These are phyloP conservation scores for Hura crepitans DNA, from an alignment of 441 rosid genomes.

Conservation along the genomic window DNA sequence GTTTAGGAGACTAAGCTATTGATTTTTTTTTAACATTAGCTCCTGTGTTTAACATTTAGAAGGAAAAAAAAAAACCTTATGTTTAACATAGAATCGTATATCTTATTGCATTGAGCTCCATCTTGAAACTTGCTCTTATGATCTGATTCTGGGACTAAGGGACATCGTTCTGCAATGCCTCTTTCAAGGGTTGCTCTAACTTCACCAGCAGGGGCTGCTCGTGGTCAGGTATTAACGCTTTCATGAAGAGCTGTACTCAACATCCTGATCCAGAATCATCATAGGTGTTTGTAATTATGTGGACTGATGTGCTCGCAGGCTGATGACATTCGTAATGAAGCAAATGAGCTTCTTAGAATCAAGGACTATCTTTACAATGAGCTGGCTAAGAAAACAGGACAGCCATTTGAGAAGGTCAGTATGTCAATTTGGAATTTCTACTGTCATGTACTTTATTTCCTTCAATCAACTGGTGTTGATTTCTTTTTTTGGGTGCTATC, in stretches of 20 bases:
- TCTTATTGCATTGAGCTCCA: slow-evolving; percentile 1
- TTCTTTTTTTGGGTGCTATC: neutral
- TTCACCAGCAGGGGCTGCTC: slow-evolving; percentile 88
- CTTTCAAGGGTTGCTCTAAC: slow-evolving; percentile 64
- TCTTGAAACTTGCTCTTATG: slow-evolving; percentile 7
- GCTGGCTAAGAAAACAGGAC: slow-evolving; percentile 78
- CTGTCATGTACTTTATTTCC: neutral
- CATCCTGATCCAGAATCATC: neutral
- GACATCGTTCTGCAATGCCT: slow-evolving; percentile 72
- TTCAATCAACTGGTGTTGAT: neutral
- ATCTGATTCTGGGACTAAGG: slow-evolving; percentile 39
- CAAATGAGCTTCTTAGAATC: slow-evolving; percentile 76
- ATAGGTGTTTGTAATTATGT: neutral
- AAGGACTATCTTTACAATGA: slow-evolving; percentile 68
- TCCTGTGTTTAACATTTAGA: neutral
- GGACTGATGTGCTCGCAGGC: slow-evolving; percentile 39
- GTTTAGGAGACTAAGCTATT: neutral
- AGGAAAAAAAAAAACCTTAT: too few species aligned
- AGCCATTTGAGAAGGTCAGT: slow-evolving; percentile 68
- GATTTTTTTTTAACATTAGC: neutral
- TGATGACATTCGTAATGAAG: slow-evolving; percentile 79
- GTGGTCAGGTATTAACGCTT: slow-evolving; percentile 65
- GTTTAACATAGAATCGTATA: neutral
- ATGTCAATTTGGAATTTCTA: slow-evolving; percentile 5
- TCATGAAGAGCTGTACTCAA: neutral